Percentiles rank a stretch among this genome's conserved stretches.
These are phyloP conservation scores for Saccharomycopsis javanensis DNA, from an alignment of 805 yeast species.

Conservation along the genomic window DNA sequence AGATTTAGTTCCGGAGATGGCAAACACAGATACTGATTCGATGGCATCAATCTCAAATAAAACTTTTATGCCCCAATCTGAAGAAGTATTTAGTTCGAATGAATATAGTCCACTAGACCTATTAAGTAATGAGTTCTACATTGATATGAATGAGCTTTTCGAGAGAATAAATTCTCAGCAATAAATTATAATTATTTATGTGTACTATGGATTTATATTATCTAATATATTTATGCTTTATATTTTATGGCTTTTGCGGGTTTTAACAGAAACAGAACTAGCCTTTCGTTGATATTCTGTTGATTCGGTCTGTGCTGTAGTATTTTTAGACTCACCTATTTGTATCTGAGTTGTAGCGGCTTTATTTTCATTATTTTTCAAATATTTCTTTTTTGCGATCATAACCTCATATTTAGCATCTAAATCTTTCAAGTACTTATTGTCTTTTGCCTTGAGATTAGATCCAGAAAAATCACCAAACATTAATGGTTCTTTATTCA, in stretches of 20 bases:
- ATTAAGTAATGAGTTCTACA: slow-evolving; percentile 13
- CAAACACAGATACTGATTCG: not conserved
- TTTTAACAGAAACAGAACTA: not conserved
- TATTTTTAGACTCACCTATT: not conserved
- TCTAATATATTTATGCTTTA: not conserved
- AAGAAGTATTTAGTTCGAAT: not conserved
- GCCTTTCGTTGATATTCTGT: not conserved
- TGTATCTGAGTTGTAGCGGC: not conserved
- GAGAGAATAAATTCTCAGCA: slow-evolving; percentile 7
- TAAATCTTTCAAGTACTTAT: slow-evolving; percentile 15
- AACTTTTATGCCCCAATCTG: not conserved
- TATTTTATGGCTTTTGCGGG: not conserved
- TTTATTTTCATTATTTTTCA: not conserved
- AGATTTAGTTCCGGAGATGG: not conserved
- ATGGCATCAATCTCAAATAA: not conserved
- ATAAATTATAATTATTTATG: not conserved
- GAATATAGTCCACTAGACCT: slow-evolving; percentile 13
- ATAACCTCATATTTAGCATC: slow-evolving; percentile 15
- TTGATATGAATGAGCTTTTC: slow-evolving; percentile 16
- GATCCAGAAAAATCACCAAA: slow-evolving; percentile 12
- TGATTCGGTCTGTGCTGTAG: not conserved
- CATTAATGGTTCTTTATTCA: slow-evolving; percentile 12
- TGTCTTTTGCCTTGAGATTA: slow-evolving; percentile 1
- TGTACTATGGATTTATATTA: not conserved
- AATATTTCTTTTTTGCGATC: not conserved